Base-by-base conservation (phyloP, 2,329 filamentous ascomycete species). In the Colletotrichum kahawae region DNA sequence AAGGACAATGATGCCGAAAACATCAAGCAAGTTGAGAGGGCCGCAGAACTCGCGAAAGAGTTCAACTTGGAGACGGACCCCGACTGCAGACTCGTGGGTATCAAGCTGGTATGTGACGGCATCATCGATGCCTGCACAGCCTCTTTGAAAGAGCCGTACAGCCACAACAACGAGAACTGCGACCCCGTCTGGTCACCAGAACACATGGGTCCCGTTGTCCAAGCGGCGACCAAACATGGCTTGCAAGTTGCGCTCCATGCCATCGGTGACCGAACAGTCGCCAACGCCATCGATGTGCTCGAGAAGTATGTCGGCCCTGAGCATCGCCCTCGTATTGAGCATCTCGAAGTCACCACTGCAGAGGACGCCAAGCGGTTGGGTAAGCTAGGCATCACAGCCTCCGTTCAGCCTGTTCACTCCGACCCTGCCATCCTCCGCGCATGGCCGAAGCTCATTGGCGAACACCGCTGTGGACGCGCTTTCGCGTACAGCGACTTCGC, bases 231-330 rank as follows among this genome's bases (percentile, higher is more conserved):
- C 7, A 65, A 31, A n/a, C 60, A 36, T 18, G 88, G 88, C 0
- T 81, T 93, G 48, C 92, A 93, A 79, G 88, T 90, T 34, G 92
- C 92, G 0, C 84, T 93, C 12, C 92, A 93, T 78, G 92, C 92
- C 62, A 93, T 93, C 74, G 92, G 92, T 57, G 91, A 93, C 79
- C 84, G 84, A 31, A 90, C 92, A 2, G 85, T 93, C 24, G 84
- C 83, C 57, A 88, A 88, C 76, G 91, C 90, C 14, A 87, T 93
- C 71, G 88, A 93, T 77, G 87, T 87, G 0, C 84, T 93, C n/a
- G 88, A 83, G 31, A 82, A 78, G 75, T 84, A 82, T 63, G 85
- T 83, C 0, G 83, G 82, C 76, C 85, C 87, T 0, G 85, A 84
- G 2, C 86, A 87, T 10, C 87, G 92, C 3, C 92, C 92, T 66